Percentiles rank a stretch among this genome's conserved stretches.
Evolutionary conservation across 768 basidiomycete species (phyloP).

Genomic region (Suillus cothurnatus): DNA sequence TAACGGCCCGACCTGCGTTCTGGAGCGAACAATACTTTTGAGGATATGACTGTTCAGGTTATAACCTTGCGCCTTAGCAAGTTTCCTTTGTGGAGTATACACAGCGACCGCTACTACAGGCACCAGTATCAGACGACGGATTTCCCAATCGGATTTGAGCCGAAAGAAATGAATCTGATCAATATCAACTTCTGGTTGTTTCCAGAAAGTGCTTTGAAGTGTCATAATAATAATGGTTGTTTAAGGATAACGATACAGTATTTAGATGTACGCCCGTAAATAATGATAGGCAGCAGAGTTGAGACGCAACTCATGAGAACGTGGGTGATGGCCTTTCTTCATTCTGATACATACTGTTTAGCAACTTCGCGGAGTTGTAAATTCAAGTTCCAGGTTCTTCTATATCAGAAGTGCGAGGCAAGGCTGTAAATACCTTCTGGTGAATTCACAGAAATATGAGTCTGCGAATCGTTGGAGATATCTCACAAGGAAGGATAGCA

Average conservation of each 20-base stretch:
- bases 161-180: not conserved
- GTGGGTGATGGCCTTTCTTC: not conserved
- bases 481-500: not conserved
- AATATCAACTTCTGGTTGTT: not conserved
- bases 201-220: not conserved
- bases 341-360: not conserved
- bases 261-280: not conserved
- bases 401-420: not conserved
- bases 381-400: not conserved
- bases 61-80: not conserved
- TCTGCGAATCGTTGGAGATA: not conserved
- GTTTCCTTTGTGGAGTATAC: not conserved
- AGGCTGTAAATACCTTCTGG: not conserved
- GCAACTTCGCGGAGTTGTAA: slow-evolving; percentile 4
- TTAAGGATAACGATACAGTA: slow-evolving; percentile 2
- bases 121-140: not conserved
- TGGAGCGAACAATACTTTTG: not conserved
- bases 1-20: not conserved
- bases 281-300: not conserved
- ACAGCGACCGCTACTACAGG: not conserved
- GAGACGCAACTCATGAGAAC: not conserved
- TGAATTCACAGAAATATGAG: not conserved
- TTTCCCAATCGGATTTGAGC: slow-evolving; percentile 1
- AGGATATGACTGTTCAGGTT: not conserved
- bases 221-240: not conserved